Base-by-base conservation (phyloP, 495 filamentous ascomycete genomes). In the Amniculicola lignicola region DNA sequence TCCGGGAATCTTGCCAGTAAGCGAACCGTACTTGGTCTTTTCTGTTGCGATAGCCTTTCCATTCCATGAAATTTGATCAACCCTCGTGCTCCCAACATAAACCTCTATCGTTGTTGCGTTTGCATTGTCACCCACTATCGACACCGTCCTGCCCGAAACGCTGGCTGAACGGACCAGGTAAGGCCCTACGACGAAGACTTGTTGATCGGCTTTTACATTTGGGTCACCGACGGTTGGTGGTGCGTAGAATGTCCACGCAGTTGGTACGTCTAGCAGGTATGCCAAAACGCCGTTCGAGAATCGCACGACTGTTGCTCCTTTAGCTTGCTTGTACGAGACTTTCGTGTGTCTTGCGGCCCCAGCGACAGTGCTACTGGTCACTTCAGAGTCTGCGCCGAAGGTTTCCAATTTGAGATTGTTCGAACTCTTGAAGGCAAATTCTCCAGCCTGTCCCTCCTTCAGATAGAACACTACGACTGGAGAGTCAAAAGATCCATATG, bases 221-320 rank as follows among this genome's bases (percentile, higher is more conserved):
- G 80, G 81, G 56, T 79, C 68, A 39, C 68, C 69, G 1, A 72
- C 78, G 28, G 78, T 69, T 5, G 78, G 68, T 16, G 81, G 80
- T 14, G 75, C 77, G 76, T 77, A 84, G 51, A 77, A 80, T 2
- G 67, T 67, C 63, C 80, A 83, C 0, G 80, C 81, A 2, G 74
- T 61, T 10, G 69, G 63, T 36, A 76, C 65, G 54, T 83, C 79
- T 11, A 81, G 70, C 15, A 82, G 63, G 41, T 79, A 65, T 5
- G 79, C 72, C 4, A 72, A 63, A 9, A 73, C 55, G 7, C 70
- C 68, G 38, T 74, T 67, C 16, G 74, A 69, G 33, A 82, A 68
- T 10, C 74, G 62, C 7, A 82, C n/a, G 14, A 78, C 64, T n/a
- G 73, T 78, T 44, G 73, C 69, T 9, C 77, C 77, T 14, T 66